Evolutionary conservation across 257 asterid species (phyloP), one percentile per base, ranked within the genome.

Genomic region (Solanum dulcamara): DNA sequence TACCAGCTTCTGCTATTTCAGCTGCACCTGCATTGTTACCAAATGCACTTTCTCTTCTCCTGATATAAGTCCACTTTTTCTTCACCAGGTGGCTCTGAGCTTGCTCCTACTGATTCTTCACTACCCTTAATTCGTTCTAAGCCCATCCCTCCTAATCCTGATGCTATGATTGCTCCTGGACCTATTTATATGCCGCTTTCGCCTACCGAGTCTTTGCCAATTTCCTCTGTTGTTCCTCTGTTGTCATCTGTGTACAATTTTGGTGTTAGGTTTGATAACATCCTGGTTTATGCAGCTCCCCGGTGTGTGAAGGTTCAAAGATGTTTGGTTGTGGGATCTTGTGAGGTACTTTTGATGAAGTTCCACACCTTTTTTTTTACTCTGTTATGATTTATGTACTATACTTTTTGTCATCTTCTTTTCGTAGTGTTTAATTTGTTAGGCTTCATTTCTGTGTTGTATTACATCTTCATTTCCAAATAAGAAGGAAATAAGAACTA

Each of bases 91-190:
- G 97, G 95, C 81, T 70, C 98, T 13, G 92, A 87, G 81, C 95
- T 93, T 42, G 88, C 99, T 82, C 99, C 99, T 14, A 84, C 87
- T 35, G 96, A 94, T 10, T 91, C 97, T 32, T 81, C 94, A 66
- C 59, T 90, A 42, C 98, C 98, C 30, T 89, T 91, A 22, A 93
- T 94, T 44, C 98, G 98, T 72, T 93, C 99, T 11, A 96, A 96
- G 83, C 99, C 94, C 15, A 96, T 98, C 86, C 98, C 98, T 40
- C 99, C 99, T 0, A 94, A 94, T 71, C 98, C 98, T 7, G 98
- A 96, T 68, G 96, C 87, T 24, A 42, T 89, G 79, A 91, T 57
- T 1, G 92, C 93, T 81, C 90, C 89, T 0, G 97, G 92, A 66
- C 98, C 98, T 13, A 89, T 68, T 2, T 2, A 62, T 20, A 46